phyloP scores from a whole-genome alignment of 2,329 filamentous ascomycete species.

The Boeremia lycopersici region DNA sequence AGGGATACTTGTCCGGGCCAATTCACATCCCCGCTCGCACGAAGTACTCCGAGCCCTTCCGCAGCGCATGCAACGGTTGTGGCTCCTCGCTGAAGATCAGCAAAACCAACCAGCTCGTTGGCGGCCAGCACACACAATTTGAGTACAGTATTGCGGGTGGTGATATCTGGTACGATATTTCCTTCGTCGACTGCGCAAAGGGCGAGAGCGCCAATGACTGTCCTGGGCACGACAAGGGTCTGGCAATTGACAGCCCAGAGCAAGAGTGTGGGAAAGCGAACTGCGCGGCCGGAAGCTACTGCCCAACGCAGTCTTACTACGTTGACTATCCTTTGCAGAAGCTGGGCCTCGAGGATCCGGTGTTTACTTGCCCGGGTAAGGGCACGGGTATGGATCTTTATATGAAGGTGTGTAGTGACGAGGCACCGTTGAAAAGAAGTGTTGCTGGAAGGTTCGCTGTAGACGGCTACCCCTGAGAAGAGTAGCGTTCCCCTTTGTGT shows the following conservation, averaged over 20 bases:
- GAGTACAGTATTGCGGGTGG: conserved; percentile 31
- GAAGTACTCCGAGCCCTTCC: conserved; percentile 29
- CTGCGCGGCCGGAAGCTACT: conserved; percentile 30
- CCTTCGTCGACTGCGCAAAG: conserved; percentile 35
- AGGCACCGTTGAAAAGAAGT: conserved; percentile 29
- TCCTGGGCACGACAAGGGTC: conserved; percentile 30
- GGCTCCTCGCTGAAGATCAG: conserved; percentile 35
- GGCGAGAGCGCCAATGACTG: conserved; percentile 27
- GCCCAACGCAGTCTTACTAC: conserved; percentile 34
- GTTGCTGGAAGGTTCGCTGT: conserved; percentile 25
- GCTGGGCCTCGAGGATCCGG: conserved; percentile 30
- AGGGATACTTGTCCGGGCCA: conserved; percentile 9
- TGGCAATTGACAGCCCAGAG: conserved; percentile 25
- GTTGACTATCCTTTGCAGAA: conserved; percentile 29
- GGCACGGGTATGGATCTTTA: conserved; percentile 27
- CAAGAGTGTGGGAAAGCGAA: conserved; percentile 19
- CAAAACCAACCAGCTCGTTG: conserved; percentile 26
- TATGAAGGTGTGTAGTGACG: conserved; percentile 31
- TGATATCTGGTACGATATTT: conserved; percentile 37
- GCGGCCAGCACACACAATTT: conserved; percentile 34
- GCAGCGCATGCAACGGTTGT: conserved; percentile 22
- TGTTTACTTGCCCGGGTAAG: conserved; percentile 27
- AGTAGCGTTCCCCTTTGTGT: neutral
- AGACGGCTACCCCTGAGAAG: conserved; percentile 5
- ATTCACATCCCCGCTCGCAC: conserved; percentile 25